These are phyloP conservation scores for Millerozyma miso DNA, from an alignment of 805 yeast species.

Conservation along the genomic window DNA sequence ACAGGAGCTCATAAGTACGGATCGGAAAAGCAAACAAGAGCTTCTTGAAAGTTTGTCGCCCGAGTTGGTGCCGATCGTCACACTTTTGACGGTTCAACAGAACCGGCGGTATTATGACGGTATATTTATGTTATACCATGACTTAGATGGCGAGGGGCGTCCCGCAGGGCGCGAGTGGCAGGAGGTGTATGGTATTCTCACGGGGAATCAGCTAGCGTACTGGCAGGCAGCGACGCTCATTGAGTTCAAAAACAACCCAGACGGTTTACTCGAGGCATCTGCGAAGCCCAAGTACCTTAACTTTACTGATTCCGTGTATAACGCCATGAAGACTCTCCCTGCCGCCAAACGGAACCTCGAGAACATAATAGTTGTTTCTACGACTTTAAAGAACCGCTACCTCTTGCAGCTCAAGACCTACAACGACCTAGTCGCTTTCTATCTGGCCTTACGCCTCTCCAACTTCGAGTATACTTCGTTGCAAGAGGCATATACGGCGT, in stretches of 20 bases:
- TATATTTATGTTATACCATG: constrained; percentile 67
- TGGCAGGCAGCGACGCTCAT: constrained; percentile 80
- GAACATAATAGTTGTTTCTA: constrained; percentile 83
- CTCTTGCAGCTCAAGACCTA: constrained; percentile 71
- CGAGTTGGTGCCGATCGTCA: constrained; percentile 65
- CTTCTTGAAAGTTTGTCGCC: constrained; percentile 32
- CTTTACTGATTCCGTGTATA: constrained; percentile 84
- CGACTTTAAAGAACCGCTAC: constrained; percentile 86
- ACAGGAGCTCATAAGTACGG: constrained; percentile 3
- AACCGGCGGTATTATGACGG: constrained; percentile 77
- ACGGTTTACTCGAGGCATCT: constrained; percentile 51
- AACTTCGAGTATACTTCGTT: constrained; percentile 75
- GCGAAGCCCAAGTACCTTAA: constrained; percentile 84
- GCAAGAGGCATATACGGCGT: constrained; percentile 97
- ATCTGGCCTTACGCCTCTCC: constrained; percentile 75
- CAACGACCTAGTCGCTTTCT: constrained; percentile 70
- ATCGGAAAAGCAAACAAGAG: constrained; percentile 2
- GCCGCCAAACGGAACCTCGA: constrained; percentile 59
- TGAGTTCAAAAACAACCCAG: constrained; percentile 48
- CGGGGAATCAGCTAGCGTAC: constrained; percentile 87
- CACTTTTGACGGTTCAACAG: constrained; percentile 66
- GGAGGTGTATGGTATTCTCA: constrained; percentile 87
- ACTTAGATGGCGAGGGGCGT: constrained; percentile 77
- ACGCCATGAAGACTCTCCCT: constrained; percentile 64
- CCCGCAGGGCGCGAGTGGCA: constrained; percentile 84